phyloP scores from a whole-genome alignment of 768 basidiomycete species.

The Boletus coccyginus region DNA sequence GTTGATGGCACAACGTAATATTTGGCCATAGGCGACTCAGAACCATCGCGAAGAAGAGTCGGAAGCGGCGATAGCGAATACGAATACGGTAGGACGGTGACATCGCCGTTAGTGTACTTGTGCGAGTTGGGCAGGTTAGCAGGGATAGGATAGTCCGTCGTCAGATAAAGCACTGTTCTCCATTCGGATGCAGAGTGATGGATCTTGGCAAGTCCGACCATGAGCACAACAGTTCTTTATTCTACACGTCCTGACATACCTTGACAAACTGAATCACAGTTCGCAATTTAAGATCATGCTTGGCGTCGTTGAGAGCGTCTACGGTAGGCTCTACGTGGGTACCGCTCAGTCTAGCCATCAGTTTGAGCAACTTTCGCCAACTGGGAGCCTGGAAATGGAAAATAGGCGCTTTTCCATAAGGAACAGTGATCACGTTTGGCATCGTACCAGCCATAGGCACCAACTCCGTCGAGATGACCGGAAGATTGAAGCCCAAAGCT shows the following conservation, averaged over 20 bases:
- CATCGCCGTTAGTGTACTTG: conserved; percentile 56
- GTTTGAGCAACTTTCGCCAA: conserved; percentile 71
- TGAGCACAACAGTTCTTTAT: background rate
- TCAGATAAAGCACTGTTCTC: conserved; percentile 76
- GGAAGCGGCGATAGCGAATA: conserved; percentile 62
- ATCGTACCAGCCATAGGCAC: conserved; percentile 50
- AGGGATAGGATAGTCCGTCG: conserved; percentile 67
- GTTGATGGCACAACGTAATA: conserved; percentile 70
- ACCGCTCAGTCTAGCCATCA: conserved; percentile 71
- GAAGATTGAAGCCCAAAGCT: conserved; percentile 70
- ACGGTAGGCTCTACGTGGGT: conserved; percentile 70
- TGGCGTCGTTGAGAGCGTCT: conserved; percentile 58
- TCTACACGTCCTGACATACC: conserved; percentile 38
- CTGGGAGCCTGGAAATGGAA: conserved; percentile 71
- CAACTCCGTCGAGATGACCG: conserved; percentile 49
- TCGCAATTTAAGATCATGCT: conserved; percentile 58
- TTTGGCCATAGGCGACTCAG: conserved; percentile 63
- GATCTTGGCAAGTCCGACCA: conserved; percentile 39
- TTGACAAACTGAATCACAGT: conserved; percentile 79
- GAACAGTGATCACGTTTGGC: conserved; percentile 73
- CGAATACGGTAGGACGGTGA: conserved; percentile 68
- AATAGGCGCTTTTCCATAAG: conserved; percentile 63
- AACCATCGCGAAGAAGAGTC: conserved; percentile 57
- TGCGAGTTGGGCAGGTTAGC: conserved; percentile 39
- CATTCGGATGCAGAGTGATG: conserved; percentile 59